phyloP scores from a whole-genome alignment of 164 flowering plant genomes.

The Stephania yunnanensis region DNA sequence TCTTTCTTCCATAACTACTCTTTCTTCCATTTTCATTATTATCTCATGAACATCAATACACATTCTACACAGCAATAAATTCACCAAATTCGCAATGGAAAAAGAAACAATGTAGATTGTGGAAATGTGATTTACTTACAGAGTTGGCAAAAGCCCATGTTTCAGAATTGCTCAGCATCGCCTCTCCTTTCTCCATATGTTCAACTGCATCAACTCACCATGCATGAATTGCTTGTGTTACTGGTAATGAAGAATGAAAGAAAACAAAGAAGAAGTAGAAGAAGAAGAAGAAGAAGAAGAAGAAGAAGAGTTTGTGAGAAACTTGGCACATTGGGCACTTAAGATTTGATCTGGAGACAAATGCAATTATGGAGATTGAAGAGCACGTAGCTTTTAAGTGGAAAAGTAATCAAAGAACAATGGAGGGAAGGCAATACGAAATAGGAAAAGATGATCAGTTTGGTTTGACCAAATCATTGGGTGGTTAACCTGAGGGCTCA shows the following conservation, averaged over 20 bases:
- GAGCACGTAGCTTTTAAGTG: conserved; percentile 22
- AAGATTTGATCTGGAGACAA: conserved; percentile 25
- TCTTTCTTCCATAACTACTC: too few species aligned
- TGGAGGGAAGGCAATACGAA: conserved; percentile 60
- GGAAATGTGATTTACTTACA: not conserved
- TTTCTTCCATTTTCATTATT: conserved; percentile 3
- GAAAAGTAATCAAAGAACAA: not conserved
- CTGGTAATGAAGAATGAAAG: not conserved
- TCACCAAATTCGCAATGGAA: not conserved
- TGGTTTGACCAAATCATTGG: not conserved
- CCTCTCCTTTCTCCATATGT: conserved; percentile 1
- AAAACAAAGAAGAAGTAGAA: conserved; percentile 14
- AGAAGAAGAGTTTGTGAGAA: conserved; percentile 22
- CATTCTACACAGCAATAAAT: not conserved
- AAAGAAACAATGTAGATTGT: not conserved
- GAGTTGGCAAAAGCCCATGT: not conserved
- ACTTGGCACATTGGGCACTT: conserved; percentile 7
- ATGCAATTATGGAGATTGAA: conserved; percentile 32
- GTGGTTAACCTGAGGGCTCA: not conserved
- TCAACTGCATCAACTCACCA: not conserved
- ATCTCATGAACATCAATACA: not conserved
- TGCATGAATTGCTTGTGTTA: not conserved
- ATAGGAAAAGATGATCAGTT: conserved; percentile 11
- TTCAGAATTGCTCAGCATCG: not conserved
- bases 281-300: conserved; percentile 10